Evolutionary conservation across 108 stramenopile species (phyloP).

Genomic region (Skeletonema tropicum): DNA sequence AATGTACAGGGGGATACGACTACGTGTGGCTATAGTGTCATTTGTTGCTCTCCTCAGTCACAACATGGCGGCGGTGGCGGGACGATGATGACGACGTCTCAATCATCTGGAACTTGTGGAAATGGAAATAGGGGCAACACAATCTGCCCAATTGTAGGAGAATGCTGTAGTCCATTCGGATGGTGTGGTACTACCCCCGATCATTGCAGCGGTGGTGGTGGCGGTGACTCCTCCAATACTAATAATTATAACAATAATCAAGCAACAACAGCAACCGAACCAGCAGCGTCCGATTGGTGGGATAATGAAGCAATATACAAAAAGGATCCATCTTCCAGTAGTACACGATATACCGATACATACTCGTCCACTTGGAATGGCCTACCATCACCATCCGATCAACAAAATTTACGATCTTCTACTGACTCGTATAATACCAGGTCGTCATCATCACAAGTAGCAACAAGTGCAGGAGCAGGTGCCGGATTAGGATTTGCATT

Average conservation of each 20-base stretch:
- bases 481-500: constrained; percentile 1
- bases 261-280: too few relatives aligned
- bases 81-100: too few relatives aligned
- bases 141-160: not conserved
- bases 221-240: not conserved
- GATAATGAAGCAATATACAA: not conserved
- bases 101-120: not conserved
- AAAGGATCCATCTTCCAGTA: too few relatives aligned
- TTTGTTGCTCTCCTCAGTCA: not conserved
- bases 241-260: not conserved
- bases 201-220: not conserved
- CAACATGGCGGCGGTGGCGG: too few relatives aligned
- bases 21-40: not conserved
- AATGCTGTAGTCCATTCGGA: not conserved
- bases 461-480: not conserved
- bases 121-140: not conserved
- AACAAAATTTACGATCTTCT: not conserved
- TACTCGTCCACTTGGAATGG: not conserved
- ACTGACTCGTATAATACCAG: not conserved
- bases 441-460: not conserved
- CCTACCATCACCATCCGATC: not conserved
- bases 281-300: not conserved
- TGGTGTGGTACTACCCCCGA: not conserved
- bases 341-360: too few relatives aligned
- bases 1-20: not conserved